Conservation (phyloP, 2,329 filamentous ascomycete genomes). For the Parastagonospora avenae region DNA sequence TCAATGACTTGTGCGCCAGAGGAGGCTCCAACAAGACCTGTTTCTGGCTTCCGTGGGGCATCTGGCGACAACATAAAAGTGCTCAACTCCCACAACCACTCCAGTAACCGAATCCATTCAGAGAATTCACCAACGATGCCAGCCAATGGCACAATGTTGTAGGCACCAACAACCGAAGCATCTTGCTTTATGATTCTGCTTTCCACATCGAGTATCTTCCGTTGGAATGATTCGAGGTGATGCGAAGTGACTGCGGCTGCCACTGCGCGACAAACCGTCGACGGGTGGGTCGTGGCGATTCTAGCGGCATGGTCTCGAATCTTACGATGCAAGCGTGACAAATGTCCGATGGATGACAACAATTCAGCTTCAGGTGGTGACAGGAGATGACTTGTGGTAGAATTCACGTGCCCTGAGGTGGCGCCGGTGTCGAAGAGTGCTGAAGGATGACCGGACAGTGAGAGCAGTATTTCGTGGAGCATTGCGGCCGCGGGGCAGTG, state of each 20-base stretch:
- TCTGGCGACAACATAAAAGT: constrained; percentile 66
- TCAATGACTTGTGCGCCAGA: constrained; percentile 78
- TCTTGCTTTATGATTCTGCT: constrained; percentile 76
- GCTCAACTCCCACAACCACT: constrained; percentile 80
- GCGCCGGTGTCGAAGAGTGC: constrained; percentile 71
- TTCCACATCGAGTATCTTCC: constrained; percentile 84
- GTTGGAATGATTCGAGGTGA: constrained; percentile 81
- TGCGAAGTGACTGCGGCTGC: constrained; percentile 75
- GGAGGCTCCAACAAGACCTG: constrained; percentile 47
- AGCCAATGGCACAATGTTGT: constrained; percentile 90
- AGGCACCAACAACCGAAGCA: constrained; percentile 81
- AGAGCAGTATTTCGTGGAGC: constrained; percentile 98
- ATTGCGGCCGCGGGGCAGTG: constrained; percentile 57
- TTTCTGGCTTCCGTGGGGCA: constrained; percentile 15
- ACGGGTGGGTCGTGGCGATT: constrained; percentile 74
- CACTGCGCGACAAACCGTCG: constrained; percentile 84
- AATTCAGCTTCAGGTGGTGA: constrained; percentile 84
- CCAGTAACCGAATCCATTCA: constrained; percentile 82
- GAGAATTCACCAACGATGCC: constrained; percentile 82
- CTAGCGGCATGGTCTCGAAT: constrained; percentile 69
- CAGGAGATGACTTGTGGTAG: constrained; percentile 53
- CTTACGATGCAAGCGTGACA: constrained; percentile 78
- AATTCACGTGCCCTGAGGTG: constrained; percentile 44
- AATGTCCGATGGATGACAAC: constrained; percentile 73
- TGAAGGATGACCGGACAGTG: constrained; percentile 91